Evolutionary conservation across 495 filamentous ascomycete genomes (phyloP), one percentile per base, ranked within the genome.

Genomic region (Terfezia claveryi): DNA sequence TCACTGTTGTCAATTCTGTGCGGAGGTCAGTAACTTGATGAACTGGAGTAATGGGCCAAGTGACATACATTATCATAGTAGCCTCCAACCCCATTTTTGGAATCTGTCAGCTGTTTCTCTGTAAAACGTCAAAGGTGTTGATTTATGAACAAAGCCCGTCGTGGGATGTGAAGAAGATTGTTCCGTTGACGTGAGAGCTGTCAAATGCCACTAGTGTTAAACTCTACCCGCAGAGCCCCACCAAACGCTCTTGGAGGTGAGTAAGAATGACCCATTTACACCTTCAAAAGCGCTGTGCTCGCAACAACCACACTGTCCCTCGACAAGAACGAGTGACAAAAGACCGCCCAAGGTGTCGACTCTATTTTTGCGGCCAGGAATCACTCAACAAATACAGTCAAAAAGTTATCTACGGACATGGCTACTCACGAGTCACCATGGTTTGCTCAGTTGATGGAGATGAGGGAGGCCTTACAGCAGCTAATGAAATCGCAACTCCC

Each of bases 1-100:
- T 99, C 91, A 74, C 85, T 92, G 72, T 96, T 99, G 75, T 99
- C 91, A 62, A 96, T 85, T 68, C 81, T 85, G 63, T 32, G n/a
- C 23, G 50, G 10, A 51, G 50, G 51, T 53, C 49, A 32, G 12
- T 57, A 64, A 20, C 14, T 20, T 56, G 57, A 64, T 44, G 55
- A 20, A 51, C 38, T 52, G 17, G 61, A 36, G 37, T n/a, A 38
- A 52, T 11, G 49, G 49, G 37, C 4, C 58, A 61, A 49, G 56
- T 16, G 49, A 70, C 79, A 55, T 64, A 82, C 80, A 83, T 73
- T 62, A 83, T 81, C 77, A 83, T 82, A 23, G 80, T 81, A 63
- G 80, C 80, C 74, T 83, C 80, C 57, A 83, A 71, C 56, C 72
- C 77, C 80, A 82, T 83, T 50, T 71, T 80, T 73, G 70, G 69